Evolutionary conservation across 805 yeast genomes (phyloP), one percentile per base, ranked within the genome.

Genomic region (Kuraishia cidri): DNA sequence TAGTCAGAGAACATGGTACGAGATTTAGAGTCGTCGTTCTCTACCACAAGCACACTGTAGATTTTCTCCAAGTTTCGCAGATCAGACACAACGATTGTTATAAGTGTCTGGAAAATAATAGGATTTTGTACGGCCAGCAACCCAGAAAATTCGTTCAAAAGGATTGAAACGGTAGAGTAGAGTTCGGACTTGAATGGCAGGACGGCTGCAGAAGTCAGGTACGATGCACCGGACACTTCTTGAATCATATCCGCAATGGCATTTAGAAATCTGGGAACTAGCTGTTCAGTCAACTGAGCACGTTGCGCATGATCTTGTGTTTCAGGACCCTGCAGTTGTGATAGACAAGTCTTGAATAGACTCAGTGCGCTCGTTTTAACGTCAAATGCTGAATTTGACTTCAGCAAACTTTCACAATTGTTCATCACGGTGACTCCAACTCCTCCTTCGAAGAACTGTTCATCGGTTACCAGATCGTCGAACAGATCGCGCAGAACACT

Each of bases 401-500:
- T 50, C 16, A 46, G 33, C 20, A 75, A 47, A 19, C 76, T 46
- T 25, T 65, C 54, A 33, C 82, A 65, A 24, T 75, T 70, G 21
- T 62, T 53, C 25, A 77, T 59, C 0, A 83, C 64, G 26, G 64
- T 63, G 13, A 51, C 40, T 3, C 88, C 90, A 26, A 79, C 66
- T 2, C 82, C 83, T 8, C 74, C 79, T 34, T 74, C 79, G 63
- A 87, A 83, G 50, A 88, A 90, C 53, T 84, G 90, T 23, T 79
- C 86, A 37, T 86, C 95, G 2, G 90, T 71, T 20, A 92, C 74
- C 32, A 87, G 65, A 47, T 92, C 97, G 46, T 83, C 92, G 40
- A 87, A 79, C 16, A 92, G 63, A 39, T 90, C 97, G 43, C 69
- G 74, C 29, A 85, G 58, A 3, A 81, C 74, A 4, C 69, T 49